Conservation (phyloP, 805 yeast species). For the Saturnispora silvae region DNA sequence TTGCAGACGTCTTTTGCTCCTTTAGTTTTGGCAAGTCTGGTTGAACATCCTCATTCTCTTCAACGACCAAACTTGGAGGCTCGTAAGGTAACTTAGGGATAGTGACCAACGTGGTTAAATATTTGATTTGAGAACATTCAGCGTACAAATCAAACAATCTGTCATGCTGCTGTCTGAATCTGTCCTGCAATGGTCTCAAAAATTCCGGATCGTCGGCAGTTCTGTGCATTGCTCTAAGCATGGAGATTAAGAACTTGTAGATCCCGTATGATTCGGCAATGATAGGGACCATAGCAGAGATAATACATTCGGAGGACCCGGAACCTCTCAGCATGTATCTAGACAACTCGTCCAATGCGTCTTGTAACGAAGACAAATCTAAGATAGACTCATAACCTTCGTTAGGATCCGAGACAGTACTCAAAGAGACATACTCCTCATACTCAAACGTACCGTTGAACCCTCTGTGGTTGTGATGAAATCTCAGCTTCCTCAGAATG, state of each 20-base stretch:
- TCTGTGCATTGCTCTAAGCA: conserved; percentile 80
- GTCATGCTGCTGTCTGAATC: conserved; percentile 61
- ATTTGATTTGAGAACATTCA: conserved; percentile 78
- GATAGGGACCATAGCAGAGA: conserved; percentile 80
- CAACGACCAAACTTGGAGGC: conserved; percentile 47
- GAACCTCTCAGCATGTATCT: conserved; percentile 61
- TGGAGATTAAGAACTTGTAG: conserved; percentile 76
- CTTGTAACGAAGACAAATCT: conserved; percentile 80
- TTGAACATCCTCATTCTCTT: conserved; percentile 32
- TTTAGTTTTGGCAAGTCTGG: conserved; percentile 27
- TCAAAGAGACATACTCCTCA: conserved; percentile 83
- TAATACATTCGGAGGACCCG: conserved; percentile 62
- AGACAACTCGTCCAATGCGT: conserved; percentile 68
- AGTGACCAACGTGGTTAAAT: conserved; percentile 68
- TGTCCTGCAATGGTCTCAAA: conserved; percentile 57
- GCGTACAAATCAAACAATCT: conserved; percentile 75
- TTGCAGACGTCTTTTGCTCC: conserved; percentile 12
- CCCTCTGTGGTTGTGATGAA: conserved; percentile 76
- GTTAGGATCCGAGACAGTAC: conserved; percentile 85
- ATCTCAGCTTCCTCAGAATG: conserved; percentile 61
- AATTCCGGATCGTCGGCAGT: conserved; percentile 68
- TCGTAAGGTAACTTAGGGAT: conserved; percentile 56
- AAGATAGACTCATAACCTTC: conserved; percentile 87
- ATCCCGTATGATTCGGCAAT: conserved; percentile 90
- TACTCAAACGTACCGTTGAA: conserved; percentile 95